phyloP scores from a whole-genome alignment of 306 rosid species.

The Pterocarpus santalinus region DNA sequence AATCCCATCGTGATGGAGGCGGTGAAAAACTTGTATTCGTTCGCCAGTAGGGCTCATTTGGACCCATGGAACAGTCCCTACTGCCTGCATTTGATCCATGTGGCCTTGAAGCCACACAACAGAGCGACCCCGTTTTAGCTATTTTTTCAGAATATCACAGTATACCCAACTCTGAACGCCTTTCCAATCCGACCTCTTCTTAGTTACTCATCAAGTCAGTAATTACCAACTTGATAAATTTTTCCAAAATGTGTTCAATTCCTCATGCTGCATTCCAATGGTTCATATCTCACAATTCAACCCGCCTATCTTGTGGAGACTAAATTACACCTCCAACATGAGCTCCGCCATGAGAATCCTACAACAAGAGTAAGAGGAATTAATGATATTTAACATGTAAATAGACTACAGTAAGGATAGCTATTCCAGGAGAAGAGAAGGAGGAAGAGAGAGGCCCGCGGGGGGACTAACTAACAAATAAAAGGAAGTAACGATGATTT shows the following conservation, averaged over 20 bases:
- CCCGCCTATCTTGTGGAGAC: slow-evolving; percentile 23
- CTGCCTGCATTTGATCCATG: slow-evolving; percentile 89
- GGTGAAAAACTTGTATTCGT: slow-evolving; percentile 80
- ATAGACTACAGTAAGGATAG: background rate
- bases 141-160: slow-evolving; percentile 62
- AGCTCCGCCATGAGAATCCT: slow-evolving; percentile 14
- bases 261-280: slow-evolving; percentile 27
- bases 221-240: slow-evolving; percentile 15
- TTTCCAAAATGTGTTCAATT: slow-evolving; percentile 6
- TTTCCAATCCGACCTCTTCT: slow-evolving; percentile 35
- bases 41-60: slow-evolving; percentile 90
- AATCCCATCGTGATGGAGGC: slow-evolving; percentile 73
- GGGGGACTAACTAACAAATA: no score
- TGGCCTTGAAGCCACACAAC: slow-evolving; percentile 99
- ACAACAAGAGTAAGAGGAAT: slow-evolving; percentile 16
- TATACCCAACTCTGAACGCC: slow-evolving; percentile 42
- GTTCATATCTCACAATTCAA: slow-evolving; percentile 6
- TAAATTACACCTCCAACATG: slow-evolving; percentile 6
- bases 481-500: background rate
- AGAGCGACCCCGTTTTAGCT: slow-evolving; percentile 99
- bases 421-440: no score
- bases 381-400: background rate
- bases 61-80: slow-evolving; percentile 94
- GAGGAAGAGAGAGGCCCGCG: no score
- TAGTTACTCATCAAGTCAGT: background rate